phyloP scores from a whole-genome alignment of 2,329 filamentous ascomycete genomes.

The Stagonosporopsis tanaceti region DNA sequence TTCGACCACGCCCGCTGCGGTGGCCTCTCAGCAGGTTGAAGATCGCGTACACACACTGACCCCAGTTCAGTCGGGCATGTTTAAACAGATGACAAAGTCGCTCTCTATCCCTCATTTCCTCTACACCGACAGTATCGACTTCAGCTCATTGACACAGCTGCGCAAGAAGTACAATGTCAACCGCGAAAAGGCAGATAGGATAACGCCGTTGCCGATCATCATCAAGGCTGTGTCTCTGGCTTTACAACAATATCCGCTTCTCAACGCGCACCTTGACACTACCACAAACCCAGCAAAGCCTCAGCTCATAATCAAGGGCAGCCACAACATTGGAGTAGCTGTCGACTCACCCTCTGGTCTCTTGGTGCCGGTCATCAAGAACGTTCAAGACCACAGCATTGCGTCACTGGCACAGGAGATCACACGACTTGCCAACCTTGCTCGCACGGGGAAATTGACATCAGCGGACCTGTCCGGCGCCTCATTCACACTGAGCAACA shows the following conservation, averaged over 20 bases:
- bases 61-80: conserved; percentile 89
- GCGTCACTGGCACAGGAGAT: conserved; percentile 80
- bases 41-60: conserved; percentile 77
- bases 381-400: conserved; percentile 80
- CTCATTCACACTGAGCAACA: conserved; percentile 96
- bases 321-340: conserved; percentile 94
- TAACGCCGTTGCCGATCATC: conserved; percentile 93
- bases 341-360: conserved; percentile 92
- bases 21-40: conserved; percentile 44
- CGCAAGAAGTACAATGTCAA: conserved; percentile 74
- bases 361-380: conserved; percentile 88
- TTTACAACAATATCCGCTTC: conserved; percentile 79
- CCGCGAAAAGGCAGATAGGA: conserved; percentile 56
- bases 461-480: conserved; percentile 80
- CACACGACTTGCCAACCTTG: conserved; percentile 74
- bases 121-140: conserved; percentile 88
- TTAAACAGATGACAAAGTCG: conserved; percentile 95
- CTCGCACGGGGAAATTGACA: conserved; percentile 75
- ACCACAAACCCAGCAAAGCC: conserved; percentile 69
- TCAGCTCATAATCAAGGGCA: conserved; percentile 76
- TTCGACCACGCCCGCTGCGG: conserved; percentile 37
- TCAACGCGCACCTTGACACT: conserved; percentile 85
- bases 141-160: conserved; percentile 75
- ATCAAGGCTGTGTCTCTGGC: conserved; percentile 93
- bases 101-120: conserved; percentile 93